Conservation (phyloP, 2,329 filamentous ascomycete genomes). For the Colletotrichum sp. region DNA sequence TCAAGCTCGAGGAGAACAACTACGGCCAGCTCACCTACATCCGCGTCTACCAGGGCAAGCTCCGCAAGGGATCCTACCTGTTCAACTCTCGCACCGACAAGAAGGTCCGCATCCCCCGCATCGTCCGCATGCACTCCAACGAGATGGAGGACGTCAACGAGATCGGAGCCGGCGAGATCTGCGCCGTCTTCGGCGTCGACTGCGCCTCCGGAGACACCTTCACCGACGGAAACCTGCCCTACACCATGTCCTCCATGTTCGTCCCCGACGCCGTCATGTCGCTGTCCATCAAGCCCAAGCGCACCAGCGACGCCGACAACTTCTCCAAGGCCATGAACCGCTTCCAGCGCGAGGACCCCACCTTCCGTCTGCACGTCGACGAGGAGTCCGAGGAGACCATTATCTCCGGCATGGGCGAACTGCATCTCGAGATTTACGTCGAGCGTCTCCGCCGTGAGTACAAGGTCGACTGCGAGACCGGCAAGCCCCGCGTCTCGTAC, state of each 20-base stretch:
- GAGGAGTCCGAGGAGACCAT: conserved; percentile 94
- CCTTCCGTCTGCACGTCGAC: conserved; percentile 94
- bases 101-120: conserved; percentile 95
- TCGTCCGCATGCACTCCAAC: conserved; percentile 99
- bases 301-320: conserved; percentile 87
- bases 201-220: conserved; percentile 98
- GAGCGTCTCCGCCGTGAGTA: conserved; percentile 98
- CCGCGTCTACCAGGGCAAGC: conserved; percentile 92
- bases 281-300: conserved; percentile 95
- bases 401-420: conserved; percentile 97
- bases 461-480: conserved; percentile 93
- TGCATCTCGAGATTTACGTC: conserved; percentile 96
- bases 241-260: conserved; percentile 98
- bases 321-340: conserved; percentile 99
- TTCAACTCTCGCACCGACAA: conserved; percentile 95
- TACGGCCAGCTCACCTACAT: conserved; percentile 99
- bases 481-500: conserved; percentile 95
- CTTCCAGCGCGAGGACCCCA: conserved; percentile 98
- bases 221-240: conserved; percentile 89
- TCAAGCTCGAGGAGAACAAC: conserved; percentile 99
- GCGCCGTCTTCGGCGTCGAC: conserved; percentile 96
- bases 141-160: conserved; percentile 98
- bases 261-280: conserved; percentile 98
- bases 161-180: conserved; percentile 96
- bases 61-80: conserved; percentile 87